Evolutionary conservation across 2,329 filamentous ascomycete species (phyloP).

Genomic region (Aspergillus sp.): DNA sequence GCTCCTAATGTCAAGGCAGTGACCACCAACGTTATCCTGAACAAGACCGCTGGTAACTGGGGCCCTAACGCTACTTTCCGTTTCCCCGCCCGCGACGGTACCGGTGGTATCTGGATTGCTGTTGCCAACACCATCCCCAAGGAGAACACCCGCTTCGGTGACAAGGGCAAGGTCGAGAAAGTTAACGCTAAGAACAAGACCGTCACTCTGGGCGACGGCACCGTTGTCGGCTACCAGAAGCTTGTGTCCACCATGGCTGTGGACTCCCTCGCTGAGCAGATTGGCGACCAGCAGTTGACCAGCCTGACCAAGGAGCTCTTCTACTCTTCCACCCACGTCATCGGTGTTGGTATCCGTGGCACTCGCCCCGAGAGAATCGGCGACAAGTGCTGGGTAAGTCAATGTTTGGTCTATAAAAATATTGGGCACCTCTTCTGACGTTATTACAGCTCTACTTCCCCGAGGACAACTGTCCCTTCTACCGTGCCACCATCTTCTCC

Average conservation of each 20-base stretch:
- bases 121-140: constrained; percentile 90
- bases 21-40: constrained; percentile 89
- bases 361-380: constrained; percentile 91
- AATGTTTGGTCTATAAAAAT: too few species aligned
- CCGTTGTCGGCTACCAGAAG: constrained; percentile 85
- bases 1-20: constrained; percentile 93
- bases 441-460: constrained; percentile 84
- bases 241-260: constrained; percentile 96
- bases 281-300: constrained; percentile 83
- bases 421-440: not conserved
- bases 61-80: constrained; percentile 97
- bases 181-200: constrained; percentile 83
- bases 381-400: constrained; percentile 93
- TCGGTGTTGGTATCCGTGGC: constrained; percentile 92
- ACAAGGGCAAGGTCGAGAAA: constrained; percentile 78
- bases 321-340: constrained; percentile 96
- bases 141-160: constrained; percentile 88
- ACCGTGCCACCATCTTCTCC: constrained; percentile 99
- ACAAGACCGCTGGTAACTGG: constrained; percentile 97
- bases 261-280: constrained; percentile 80
- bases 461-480: constrained; percentile 98
- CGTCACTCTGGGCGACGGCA: constrained; percentile 80
- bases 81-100: constrained; percentile 93
- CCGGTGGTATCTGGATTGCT: constrained; percentile 98
- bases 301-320: constrained; percentile 84